Evolutionary conservation across 1,284 basidiomycete species (phyloP).

Genomic region (Tetrapyrgos nigripes): DNA sequence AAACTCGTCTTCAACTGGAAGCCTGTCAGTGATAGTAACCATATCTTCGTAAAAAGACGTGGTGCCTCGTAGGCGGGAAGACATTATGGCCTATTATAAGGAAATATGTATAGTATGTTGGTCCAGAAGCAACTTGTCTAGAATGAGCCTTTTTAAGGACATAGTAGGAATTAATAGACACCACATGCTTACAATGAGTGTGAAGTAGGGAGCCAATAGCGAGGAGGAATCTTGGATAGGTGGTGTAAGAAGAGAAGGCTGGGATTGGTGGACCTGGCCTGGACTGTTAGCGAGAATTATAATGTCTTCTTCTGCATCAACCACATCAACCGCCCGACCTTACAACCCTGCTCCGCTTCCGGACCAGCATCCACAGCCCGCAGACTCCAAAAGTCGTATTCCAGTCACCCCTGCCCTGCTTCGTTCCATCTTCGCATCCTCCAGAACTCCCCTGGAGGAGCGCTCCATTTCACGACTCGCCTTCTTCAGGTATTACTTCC

Average conservation of each 20-base stretch:
- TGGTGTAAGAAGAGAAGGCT: slow-evolving; percentile 3
- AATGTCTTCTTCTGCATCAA: slow-evolving; percentile 51
- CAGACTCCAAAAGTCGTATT: slow-evolving; percentile 58
- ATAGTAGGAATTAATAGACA: not conserved
- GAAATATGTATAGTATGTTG: slow-evolving; percentile 7
- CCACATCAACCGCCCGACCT: slow-evolving; percentile 47
- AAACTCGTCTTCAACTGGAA: slow-evolving; percentile 61
- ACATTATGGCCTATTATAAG: slow-evolving; percentile 10
- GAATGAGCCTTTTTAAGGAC: slow-evolving; percentile 9
- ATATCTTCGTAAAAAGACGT: slow-evolving; percentile 55
- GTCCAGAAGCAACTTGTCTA: not conserved
- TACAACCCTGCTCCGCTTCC: slow-evolving; percentile 29
- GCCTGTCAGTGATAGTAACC: slow-evolving; percentile 57
- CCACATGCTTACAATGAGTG: slow-evolving; percentile 5
- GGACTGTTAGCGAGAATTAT: slow-evolving; percentile 11
- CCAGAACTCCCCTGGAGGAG: slow-evolving; percentile 78
- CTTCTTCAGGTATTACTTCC: slow-evolving; percentile 73
- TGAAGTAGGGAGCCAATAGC: slow-evolving; percentile 13
- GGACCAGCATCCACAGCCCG: slow-evolving; percentile 32
- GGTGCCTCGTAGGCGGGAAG: slow-evolving; percentile 14
- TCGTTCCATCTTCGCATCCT: slow-evolving; percentile 83
- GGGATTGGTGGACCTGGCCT: slow-evolving; percentile 4
- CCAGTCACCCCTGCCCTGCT: slow-evolving; percentile 82
- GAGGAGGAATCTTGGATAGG: slow-evolving; percentile 5
- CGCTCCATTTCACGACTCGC: slow-evolving; percentile 81